Evolutionary conservation across 805 yeast genomes (phyloP), one percentile per base, ranked within the genome.

Genomic region (Kuraishia ogatae): DNA sequence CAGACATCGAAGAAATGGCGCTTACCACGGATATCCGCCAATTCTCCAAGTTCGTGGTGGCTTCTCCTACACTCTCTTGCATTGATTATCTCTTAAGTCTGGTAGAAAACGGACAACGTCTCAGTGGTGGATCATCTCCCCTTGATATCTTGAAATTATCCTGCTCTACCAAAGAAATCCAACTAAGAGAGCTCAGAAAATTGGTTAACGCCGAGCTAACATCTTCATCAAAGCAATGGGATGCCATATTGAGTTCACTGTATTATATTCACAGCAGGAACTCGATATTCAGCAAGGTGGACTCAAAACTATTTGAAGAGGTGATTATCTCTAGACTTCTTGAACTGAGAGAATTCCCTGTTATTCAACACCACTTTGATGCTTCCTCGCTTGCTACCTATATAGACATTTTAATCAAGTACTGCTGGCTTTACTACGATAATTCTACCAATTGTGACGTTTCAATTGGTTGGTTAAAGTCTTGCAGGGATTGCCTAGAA

Each of bases 371-470:
- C 2, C 65, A 67, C 54, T 51, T 59, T 6, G 50, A 53, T 10
- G 63, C 60, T 50, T 63, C 64, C 55, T 47, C 61, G 1, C 35
- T 68, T n/a, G 20, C 54, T 10, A 51, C 55, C 11, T 50, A 60
- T 7, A 55, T 63, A 13, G 24, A 48, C 15, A 3, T 53, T 17
- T 21, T 43, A 35, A 17, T 22, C 22, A n/a, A 53, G 46, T 51
- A 65, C 19, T 58, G 63, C 11, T 69, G 72, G 72, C 50, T 28
- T 1, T 62, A 60, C 28, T 69, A 66, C 55, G 59, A 60, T 39
- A 54, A 56, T 6, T 69, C 73, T 3, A 61, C 64, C 1, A 69
- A 65, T 50, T 63, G 69, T 49, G 70, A 66, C 57, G 57, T 54
- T 20, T 53, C 57, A 0, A 61, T 61, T 24, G 73, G 73, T 1